Evolutionary conservation across 495 filamentous ascomycete genomes (phyloP).

Genomic region (Daldinia caldariorum): DNA sequence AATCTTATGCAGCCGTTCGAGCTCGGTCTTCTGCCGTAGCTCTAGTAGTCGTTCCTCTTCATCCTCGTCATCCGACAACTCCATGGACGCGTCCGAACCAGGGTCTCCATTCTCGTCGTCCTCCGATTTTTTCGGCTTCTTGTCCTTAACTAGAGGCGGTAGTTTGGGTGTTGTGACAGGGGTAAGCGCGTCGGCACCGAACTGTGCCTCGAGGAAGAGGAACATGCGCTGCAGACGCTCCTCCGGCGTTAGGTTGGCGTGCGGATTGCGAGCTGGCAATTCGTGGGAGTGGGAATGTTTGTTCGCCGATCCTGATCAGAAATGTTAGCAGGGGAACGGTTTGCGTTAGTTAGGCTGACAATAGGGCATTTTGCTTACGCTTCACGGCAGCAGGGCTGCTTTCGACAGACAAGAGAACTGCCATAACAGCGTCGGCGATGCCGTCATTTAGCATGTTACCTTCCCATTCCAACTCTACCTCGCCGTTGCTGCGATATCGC

Average conservation of each 20-base stretch:
- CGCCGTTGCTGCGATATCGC: slow-evolving; percentile 72
- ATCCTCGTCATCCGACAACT: slow-evolving; percentile 52
- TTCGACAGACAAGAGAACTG: slow-evolving; percentile 87
- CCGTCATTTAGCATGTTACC: slow-evolving; percentile 97
- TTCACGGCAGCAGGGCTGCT: slow-evolving; percentile 94
- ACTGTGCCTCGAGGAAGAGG: slow-evolving; percentile 97
- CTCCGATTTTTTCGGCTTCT: slow-evolving; percentile 43
- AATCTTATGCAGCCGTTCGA: slow-evolving; percentile 75
- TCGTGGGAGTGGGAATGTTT: slow-evolving; percentile 68
- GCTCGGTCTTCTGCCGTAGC: slow-evolving; percentile 61
- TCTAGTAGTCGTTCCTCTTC: slow-evolving; percentile 53
- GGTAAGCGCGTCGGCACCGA: slow-evolving; percentile 77
- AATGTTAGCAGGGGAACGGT: slow-evolving; percentile 31
- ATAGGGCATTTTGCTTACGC: slow-evolving; percentile 63
- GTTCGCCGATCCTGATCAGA: slow-evolving; percentile 57
- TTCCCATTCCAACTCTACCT: slow-evolving; percentile 95
- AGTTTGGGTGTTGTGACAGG: slow-evolving; percentile 77
- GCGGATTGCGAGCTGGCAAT: slow-evolving; percentile 68
- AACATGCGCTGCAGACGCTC: slow-evolving; percentile 84
- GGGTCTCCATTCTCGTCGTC: slow-evolving; percentile 34
- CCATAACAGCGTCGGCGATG: slow-evolving; percentile 94
- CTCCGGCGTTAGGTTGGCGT: slow-evolving; percentile 72
- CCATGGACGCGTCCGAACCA: slow-evolving; percentile 53
- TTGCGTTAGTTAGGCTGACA: slow-evolving; percentile 31
- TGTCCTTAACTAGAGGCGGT: slow-evolving; percentile 46